phyloP scores from a whole-genome alignment of 345 rosid species.

The Gossypium australe region DNA sequence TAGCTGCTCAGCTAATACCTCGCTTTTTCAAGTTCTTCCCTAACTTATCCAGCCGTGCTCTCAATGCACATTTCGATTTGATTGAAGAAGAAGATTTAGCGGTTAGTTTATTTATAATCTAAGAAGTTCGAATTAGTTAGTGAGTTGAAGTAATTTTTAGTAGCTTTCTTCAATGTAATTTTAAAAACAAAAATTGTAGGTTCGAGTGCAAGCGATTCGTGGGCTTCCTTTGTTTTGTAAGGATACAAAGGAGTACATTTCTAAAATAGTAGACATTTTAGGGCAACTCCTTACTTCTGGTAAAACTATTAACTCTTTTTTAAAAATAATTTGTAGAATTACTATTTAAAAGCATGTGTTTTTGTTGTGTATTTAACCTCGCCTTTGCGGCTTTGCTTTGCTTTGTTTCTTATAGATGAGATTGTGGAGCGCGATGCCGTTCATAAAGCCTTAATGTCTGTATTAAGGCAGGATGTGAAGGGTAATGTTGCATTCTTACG shows the following conservation, averaged over 20 bases:
- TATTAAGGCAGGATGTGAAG: slow-evolving; percentile 94
- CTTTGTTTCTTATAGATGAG: slow-evolving; percentile 50
- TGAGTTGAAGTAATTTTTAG: not conserved
- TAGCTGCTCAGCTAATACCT: slow-evolving; percentile 96
- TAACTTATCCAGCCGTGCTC: slow-evolving; percentile 55
- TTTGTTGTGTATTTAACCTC: slow-evolving; percentile 1
- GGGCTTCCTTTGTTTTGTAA: slow-evolving; percentile 95
- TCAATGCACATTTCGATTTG: slow-evolving; percentile 76
- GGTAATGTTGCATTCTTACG: slow-evolving; percentile 38
- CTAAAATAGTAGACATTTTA: slow-evolving; percentile 82
- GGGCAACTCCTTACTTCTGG: slow-evolving; percentile 75
- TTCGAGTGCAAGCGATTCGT: slow-evolving; percentile 91
- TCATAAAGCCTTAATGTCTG: slow-evolving; percentile 89
- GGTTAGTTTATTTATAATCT: slow-evolving; percentile 33
- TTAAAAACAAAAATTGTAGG: slow-evolving; percentile 31
- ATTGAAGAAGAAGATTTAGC: slow-evolving; percentile 87
- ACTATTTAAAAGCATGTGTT: not conserved
- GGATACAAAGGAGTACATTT: slow-evolving; percentile 65
- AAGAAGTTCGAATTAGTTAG: not conserved
- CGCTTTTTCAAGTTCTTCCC: slow-evolving; percentile 98
- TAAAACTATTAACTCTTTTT: slow-evolving; percentile 12
- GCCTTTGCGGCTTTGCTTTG: not conserved
- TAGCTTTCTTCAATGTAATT: not conserved
- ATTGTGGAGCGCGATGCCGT: slow-evolving; percentile 97
- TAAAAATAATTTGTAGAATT: not conserved